These are phyloP conservation scores for Auricularia cornea DNA, from an alignment of 768 basidiomycete species.

Conservation along the genomic window DNA sequence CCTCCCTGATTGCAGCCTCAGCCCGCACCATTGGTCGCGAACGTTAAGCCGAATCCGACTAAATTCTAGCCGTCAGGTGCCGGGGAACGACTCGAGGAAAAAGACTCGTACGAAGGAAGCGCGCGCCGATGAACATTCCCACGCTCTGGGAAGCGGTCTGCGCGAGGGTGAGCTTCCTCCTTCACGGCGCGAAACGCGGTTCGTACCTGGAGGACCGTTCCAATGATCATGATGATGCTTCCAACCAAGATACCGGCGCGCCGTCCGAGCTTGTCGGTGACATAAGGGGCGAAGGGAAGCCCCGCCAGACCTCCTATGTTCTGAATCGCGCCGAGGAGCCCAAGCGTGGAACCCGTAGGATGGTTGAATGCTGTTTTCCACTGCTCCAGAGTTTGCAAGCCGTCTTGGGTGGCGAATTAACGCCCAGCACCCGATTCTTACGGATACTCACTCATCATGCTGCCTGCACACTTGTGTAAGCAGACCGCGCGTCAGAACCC, in stretches of 20 bases:
- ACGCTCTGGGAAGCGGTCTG: conserved; percentile 29
- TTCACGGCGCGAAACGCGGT: too few species aligned
- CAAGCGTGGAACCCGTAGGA: conserved; percentile 50
- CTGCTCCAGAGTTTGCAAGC: conserved; percentile 56
- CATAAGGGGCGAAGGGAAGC: conserved; percentile 61
- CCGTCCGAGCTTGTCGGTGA: conserved; percentile 67
- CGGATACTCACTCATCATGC: too few species aligned
- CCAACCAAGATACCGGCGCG: conserved; percentile 58
- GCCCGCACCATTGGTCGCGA: conserved; percentile 39
- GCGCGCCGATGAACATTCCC: conserved; percentile 46
- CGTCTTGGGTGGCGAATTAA: conserved; percentile 27
- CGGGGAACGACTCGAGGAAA: background rate
- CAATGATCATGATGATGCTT: conserved; percentile 54
- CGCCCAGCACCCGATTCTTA: too few species aligned
- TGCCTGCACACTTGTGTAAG: too few species aligned
- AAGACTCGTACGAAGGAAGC: conserved; percentile 30
- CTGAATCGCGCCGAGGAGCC: conserved; percentile 71
- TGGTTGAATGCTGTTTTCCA: conserved; percentile 56
- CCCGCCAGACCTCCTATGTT: conserved; percentile 43
- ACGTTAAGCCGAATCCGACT: conserved; percentile 59
- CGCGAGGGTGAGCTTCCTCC: background rate
- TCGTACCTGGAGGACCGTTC: conserved; percentile 45
- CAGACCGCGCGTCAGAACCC: too few species aligned
- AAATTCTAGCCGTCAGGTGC: background rate
- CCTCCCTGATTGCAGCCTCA: too few species aligned